Conservation (phyloP, 2,329 filamentous ascomycete species). For the Blastomyces silverae region DNA sequence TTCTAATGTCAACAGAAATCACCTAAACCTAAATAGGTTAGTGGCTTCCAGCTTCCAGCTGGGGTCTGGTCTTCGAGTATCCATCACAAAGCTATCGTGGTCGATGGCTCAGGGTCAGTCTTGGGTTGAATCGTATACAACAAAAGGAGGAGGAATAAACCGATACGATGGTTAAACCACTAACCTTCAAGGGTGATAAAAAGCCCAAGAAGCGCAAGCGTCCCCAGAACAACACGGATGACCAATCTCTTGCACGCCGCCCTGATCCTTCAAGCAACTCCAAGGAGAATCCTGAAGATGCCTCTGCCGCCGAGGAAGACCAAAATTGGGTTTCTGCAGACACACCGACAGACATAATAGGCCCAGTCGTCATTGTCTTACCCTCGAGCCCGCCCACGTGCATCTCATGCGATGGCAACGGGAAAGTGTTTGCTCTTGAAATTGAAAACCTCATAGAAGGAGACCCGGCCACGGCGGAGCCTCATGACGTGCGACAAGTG, state of each 20-base stretch:
- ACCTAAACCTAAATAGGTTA: not conserved
- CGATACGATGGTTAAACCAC: constrained; percentile 60
- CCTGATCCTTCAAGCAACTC: constrained; percentile 20
- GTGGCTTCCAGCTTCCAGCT: not conserved
- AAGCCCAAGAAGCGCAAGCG: constrained; percentile 89
- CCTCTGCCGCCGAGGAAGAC: constrained; percentile 51
- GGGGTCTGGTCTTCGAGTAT: not conserved
- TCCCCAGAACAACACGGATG: constrained; percentile 47
- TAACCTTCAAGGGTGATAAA: constrained; percentile 96
- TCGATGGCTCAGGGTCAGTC: not conserved
- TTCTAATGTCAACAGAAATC: too few relatives aligned
- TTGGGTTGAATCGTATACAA: not conserved
- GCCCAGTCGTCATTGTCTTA: constrained; percentile 75
- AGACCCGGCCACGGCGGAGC: constrained; percentile 78
- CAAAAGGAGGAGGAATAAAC: not conserved
- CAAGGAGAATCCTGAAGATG: constrained; percentile 30
- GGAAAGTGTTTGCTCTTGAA: constrained; percentile 72
- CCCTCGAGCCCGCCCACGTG: constrained; percentile 66
- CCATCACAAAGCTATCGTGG: too few relatives aligned
- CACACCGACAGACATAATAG: constrained; percentile 62
- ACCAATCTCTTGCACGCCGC: constrained; percentile 36
- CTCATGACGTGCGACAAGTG: constrained; percentile 91
- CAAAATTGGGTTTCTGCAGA: constrained; percentile 92
- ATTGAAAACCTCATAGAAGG: constrained; percentile 85
- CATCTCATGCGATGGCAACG: constrained; percentile 76